Evolutionary conservation across 2,329 filamentous ascomycete genomes (phyloP).

Genomic region (Zymoseptoria crescenta): DNA sequence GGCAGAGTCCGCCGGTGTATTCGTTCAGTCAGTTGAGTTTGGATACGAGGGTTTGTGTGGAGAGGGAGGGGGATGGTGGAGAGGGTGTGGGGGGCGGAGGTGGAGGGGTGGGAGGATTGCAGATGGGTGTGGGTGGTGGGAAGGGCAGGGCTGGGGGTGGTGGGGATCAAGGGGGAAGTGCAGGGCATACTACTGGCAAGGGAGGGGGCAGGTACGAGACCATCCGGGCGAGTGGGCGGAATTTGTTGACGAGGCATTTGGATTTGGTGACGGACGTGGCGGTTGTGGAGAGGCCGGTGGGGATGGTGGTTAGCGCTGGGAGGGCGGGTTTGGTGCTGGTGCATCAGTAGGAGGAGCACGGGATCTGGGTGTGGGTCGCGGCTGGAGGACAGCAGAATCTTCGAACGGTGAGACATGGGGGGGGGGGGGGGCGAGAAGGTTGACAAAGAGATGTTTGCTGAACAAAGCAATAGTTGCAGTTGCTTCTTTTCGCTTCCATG

Average conservation of each 20-base stretch:
- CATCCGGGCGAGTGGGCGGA: slow-evolving; percentile 77
- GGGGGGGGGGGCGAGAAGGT: too few relatives aligned
- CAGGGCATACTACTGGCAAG: not conserved
- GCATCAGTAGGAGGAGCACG: slow-evolving; percentile 51
- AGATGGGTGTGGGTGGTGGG: slow-evolving; percentile 1
- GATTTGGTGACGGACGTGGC: slow-evolving; percentile 83
- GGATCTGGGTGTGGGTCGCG: too few relatives aligned
- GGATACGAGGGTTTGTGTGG: slow-evolving; percentile 35
- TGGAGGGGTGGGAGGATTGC: not conserved
- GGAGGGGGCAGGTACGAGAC: slow-evolving; percentile 69
- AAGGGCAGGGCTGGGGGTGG: slow-evolving; percentile 3
- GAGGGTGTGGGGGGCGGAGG: not conserved
- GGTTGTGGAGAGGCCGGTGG: slow-evolving; percentile 81
- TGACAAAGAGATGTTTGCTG: too few relatives aligned
- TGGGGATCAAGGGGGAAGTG: not conserved
- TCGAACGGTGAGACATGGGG: too few relatives aligned
- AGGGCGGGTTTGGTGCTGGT: slow-evolving; percentile 84
- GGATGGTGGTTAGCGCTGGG: slow-evolving; percentile 88
- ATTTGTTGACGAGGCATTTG: slow-evolving; percentile 75
- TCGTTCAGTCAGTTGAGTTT: slow-evolving; percentile 36
- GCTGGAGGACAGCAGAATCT: not conserved
- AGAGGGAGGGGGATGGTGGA: slow-evolving; percentile 25
- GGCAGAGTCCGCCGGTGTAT: slow-evolving; percentile 62
- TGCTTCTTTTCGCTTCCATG: too few relatives aligned
- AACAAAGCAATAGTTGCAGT: too few relatives aligned